Conservation (phyloP, 352 stramenopile species). For the Globisporangium megalacanthum region DNA sequence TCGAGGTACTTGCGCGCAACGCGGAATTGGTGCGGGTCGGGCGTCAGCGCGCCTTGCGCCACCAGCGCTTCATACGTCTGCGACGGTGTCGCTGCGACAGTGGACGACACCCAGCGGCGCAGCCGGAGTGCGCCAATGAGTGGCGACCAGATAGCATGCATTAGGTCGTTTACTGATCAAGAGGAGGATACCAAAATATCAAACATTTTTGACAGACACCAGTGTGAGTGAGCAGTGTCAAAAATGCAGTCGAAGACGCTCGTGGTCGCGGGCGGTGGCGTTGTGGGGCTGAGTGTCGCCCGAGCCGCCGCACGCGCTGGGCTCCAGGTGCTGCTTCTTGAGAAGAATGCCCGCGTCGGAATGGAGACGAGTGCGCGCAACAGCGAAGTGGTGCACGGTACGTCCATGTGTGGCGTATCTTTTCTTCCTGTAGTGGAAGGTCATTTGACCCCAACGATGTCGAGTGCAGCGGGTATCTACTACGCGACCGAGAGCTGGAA, state of each 20-base stretch:
- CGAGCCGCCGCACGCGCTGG: conserved; percentile 45
- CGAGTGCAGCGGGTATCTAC: conserved; percentile 84
- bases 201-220: no score
- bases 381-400: conserved; percentile 95
- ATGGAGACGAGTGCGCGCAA: conserved; percentile 90
- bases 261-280: conserved; percentile 64
- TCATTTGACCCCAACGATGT: no score
- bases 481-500: conserved; percentile 89
- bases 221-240: no score
- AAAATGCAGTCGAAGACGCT: conserved; percentile 33
- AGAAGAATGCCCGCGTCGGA: conserved; percentile 77
- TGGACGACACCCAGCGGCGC: no score
- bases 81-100: conserved; percentile 14
- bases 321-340: conserved; percentile 82
- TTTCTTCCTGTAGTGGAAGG: no score
- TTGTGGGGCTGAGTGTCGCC: conserved; percentile 74
- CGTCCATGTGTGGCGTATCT: not conserved
- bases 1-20: conserved; percentile 43
- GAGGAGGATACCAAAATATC: no score
- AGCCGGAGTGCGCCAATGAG: no score
- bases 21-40: conserved; percentile 25
- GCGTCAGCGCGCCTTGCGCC: conserved; percentile 17
- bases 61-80: conserved; percentile 25
- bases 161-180: no score
- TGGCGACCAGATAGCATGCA: no score